Base-by-base conservation (phyloP, 768 basidiomycete genomes). In the Lentinula lateritia region DNA sequence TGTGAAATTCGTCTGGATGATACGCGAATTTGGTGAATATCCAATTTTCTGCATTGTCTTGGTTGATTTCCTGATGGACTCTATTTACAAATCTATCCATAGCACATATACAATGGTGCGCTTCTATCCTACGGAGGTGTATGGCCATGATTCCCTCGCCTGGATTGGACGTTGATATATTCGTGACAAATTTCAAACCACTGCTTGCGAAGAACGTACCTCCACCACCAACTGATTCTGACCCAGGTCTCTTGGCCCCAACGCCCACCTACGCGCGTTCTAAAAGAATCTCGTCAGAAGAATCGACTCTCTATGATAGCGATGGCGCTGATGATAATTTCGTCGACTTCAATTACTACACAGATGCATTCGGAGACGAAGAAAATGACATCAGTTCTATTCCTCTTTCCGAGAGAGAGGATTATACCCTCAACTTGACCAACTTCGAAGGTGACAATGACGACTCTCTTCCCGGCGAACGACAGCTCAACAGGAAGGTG, bases 81-180 rank as follows among this genome's bases (percentile, higher is more conserved):
- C 23, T 55, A 35, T 45, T 35, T 41, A 23, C 46, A 15, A 45
- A 45, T 5, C 15, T 28, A 28, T 28, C 28, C 28, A 28, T 65
- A 90, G 89, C 86, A 18, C 88, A 92, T 64, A 76, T 92, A 35
- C 84, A 87, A 59, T 92, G 90, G 90, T 85, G 88, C 62, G 88
- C 91, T 2, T 76, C 84, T 7, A 75, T 82, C 53, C 69, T 92
- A 39, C 81, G 84, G n/a, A 77, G 78, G 16, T 92, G 88, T 71
- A 78, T 82, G 68, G 75, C 79, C 36, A 77, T 87, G 69, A 75
- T 86, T 34, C 77, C 82, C 4, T 46, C 71, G 7, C 66, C 75
- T 55, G 67, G 74, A 50, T 76, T 92, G 3, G 82, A 87, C 65
- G 72, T 92, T 54, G 85, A 90, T 66, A 87, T 92, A 48, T 92